phyloP scores from a whole-genome alignment of 2,329 filamentous ascomycete genomes.

The Epichloe bromicola region DNA sequence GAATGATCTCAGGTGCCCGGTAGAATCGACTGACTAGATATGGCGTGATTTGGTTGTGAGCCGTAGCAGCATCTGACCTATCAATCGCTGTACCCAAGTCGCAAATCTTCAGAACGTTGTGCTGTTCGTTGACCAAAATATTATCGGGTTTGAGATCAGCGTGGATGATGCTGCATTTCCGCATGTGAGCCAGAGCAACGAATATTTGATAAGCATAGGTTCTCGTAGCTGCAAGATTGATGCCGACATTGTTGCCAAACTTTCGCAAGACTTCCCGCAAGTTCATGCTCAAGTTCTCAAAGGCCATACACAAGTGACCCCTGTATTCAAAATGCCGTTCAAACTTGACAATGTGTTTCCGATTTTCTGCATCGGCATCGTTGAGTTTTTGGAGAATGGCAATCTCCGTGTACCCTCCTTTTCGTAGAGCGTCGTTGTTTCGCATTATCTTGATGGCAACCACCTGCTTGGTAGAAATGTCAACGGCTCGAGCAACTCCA shows the following conservation, averaged over 20 bases:
- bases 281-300: conserved; percentile 90
- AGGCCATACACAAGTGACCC: conserved; percentile 89
- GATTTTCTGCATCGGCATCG: conserved; percentile 72
- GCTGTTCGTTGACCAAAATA: conserved; percentile 73
- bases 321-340: conserved; percentile 87
- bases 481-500: conserved; percentile 78
- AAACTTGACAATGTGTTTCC: conserved; percentile 83
- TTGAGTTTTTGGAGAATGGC: conserved; percentile 82
- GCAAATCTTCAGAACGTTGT: conserved; percentile 82
- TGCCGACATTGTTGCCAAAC: conserved; percentile 85
- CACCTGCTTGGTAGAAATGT: conserved; percentile 58
- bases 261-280: conserved; percentile 89
- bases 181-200: conserved; percentile 72
- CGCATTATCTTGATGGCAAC: conserved; percentile 97
- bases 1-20: conserved; percentile 88
- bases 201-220: conserved; percentile 93
- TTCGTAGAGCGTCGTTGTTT: conserved; percentile 84
- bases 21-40: conserved; percentile 97
- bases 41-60: conserved; percentile 72
- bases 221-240: conserved; percentile 77
- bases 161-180: conserved; percentile 86
- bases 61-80: conserved; percentile 60
- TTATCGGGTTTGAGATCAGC: conserved; percentile 98
- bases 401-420: conserved; percentile 89
- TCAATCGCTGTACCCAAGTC: conserved; percentile 95